phyloP scores from a whole-genome alignment of 768 basidiomycete genomes.

The Lentinula edodes region DNA sequence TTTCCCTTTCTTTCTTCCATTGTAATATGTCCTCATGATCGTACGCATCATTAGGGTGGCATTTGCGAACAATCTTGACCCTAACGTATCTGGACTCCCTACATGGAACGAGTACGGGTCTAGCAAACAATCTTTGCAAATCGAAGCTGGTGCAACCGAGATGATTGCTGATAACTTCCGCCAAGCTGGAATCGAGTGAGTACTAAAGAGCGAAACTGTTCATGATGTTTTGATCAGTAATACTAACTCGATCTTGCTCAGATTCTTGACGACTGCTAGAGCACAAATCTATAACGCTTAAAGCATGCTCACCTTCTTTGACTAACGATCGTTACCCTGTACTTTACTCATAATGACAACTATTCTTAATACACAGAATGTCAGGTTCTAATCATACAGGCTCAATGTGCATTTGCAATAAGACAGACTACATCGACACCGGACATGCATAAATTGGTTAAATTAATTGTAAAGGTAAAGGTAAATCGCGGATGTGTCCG shows the following conservation, averaged over 20 bases:
- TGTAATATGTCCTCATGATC: background rate
- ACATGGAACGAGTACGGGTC: background rate
- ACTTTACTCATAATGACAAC: background rate
- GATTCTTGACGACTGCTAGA: background rate
- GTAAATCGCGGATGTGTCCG: no score
- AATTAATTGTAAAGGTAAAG: no score
- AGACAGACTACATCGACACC: no score
- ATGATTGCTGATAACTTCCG: constrained; percentile 1
- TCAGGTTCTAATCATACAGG: no score
- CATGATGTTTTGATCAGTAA: background rate
- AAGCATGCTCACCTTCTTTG: background rate
- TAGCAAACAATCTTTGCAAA: background rate
- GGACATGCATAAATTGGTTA: no score
- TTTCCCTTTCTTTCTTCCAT: no score
- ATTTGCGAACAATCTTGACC: constrained; percentile 20
- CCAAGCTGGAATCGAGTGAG: background rate
- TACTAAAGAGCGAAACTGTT: background rate
- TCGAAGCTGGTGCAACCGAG: background rate
- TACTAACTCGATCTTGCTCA: background rate
- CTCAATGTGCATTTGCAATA: no score
- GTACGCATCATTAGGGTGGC: constrained; percentile 22
- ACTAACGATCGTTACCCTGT: background rate
- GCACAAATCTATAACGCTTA: background rate
- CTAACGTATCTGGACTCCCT: constrained; percentile 15
- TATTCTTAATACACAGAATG: background rate